Evolutionary conservation across 75 land plant species (phyloP), one percentile per base, ranked within the genome.

Genomic region (Selaginella moellendorffii): DNA sequence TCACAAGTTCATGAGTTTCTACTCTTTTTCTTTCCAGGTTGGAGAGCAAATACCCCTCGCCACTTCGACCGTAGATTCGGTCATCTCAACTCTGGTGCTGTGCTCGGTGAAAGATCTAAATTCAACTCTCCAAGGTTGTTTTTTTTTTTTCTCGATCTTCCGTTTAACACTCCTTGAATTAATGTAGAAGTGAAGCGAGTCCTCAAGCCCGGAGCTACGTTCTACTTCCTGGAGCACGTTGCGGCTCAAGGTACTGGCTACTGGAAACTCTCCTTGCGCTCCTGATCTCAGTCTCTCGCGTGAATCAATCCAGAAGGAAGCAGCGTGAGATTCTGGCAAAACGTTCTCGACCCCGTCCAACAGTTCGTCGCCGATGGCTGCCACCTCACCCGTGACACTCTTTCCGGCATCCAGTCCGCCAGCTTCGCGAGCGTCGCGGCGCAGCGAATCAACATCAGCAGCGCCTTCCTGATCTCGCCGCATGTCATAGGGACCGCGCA

Each of bases 241-340:
- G 85, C 96, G 67, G 96, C 96, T 5, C 68, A 69, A 64, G 96
- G 96, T 90, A n/a, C n/a, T n/a, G n/a, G n/a, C n/a, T n/a, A n/a
- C n/a, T n/a, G n/a, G n/a, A n/a, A n/a, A n/a, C n/a, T n/a, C n/a
- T n/a, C n/a, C n/a, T n/a, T n/a, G n/a, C n/a, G n/a, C n/a, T n/a
- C n/a, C n/a, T n/a, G n/a, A n/a, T n/a, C n/a, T n/a, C n/a, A n/a
- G n/a, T n/a, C n/a, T n/a, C n/a, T n/a, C n/a, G n/a, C n/a, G n/a
- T 36, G 14, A 36, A 36, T 36, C 25, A 23, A 23, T 60, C 73
- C 80, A 89, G 96, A 79, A 73, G 96, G 90, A 24, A 77, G 82
- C 24, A n/a, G 61, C 29, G 76, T 81, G 24, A 75, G 79, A 58
- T 52, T 79, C n/a, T 54, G 83, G 68, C 96, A 89, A 67, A 62